Percentiles rank a stretch among this genome's conserved stretches.
phyloP scores from a whole-genome alignment of 495 filamentous ascomycete species.

The Talaromyces trachyspermus region DNA sequence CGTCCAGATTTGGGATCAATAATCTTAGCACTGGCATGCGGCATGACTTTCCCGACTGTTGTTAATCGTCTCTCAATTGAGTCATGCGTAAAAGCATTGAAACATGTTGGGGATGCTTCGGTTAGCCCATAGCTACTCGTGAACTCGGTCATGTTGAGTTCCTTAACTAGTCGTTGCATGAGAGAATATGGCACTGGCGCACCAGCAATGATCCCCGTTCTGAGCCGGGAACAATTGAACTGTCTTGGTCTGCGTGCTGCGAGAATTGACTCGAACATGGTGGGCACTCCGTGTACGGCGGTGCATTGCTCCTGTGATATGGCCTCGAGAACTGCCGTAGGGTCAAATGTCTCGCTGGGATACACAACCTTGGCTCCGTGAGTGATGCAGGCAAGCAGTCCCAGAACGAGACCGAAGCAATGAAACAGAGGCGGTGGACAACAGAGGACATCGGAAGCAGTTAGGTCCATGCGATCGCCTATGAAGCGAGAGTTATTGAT shows the following conservation, averaged over 20 bases:
- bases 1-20: slow-evolving; percentile 46
- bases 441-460: slow-evolving; percentile 55
- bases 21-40: slow-evolving; percentile 62
- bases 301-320: slow-evolving; percentile 59
- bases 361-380: slow-evolving; percentile 62
- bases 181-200: slow-evolving; percentile 56
- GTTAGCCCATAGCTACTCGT: slow-evolving; percentile 68
- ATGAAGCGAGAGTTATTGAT: slow-evolving; percentile 66
- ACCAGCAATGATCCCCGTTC: slow-evolving; percentile 64
- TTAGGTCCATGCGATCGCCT: slow-evolving; percentile 59
- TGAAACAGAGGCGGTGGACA: slow-evolving; percentile 68
- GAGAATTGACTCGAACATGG: slow-evolving; percentile 64
- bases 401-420: slow-evolving; percentile 67
- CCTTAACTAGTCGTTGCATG: slow-evolving; percentile 53
- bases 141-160: slow-evolving; percentile 60
- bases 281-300: slow-evolving; percentile 62
- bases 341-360: slow-evolving; percentile 57
- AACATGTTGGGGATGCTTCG: slow-evolving; percentile 62
- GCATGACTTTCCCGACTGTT: slow-evolving; percentile 61
- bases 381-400: slow-evolving; percentile 57
- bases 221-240: slow-evolving; percentile 41
- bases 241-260: slow-evolving; percentile 39
- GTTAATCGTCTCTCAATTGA: slow-evolving; percentile 49
- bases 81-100: slow-evolving; percentile 62
- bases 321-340: slow-evolving; percentile 48